Conservation (phyloP, 495 filamentous ascomycete genomes). For the Pyronema omphalodes region DNA sequence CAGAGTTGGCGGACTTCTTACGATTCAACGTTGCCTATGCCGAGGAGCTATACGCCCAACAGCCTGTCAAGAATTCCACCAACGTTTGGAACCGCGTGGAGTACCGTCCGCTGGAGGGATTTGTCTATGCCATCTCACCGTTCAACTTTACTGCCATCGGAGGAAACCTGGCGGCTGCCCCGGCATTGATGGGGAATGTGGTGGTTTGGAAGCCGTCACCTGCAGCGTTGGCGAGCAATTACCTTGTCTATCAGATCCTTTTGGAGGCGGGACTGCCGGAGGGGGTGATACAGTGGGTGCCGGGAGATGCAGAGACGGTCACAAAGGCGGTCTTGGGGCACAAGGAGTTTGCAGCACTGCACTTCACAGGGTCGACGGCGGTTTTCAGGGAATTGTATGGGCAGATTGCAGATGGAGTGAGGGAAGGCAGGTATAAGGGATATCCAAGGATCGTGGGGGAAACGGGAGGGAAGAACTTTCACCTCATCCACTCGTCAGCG, state of each 20-base stretch:
- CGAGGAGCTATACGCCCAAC: constrained; percentile 69
- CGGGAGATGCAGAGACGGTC: constrained; percentile 56
- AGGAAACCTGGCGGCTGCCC: constrained; percentile 54
- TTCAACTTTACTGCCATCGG: constrained; percentile 86
- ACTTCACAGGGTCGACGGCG: constrained; percentile 65
- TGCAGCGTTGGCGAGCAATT: constrained; percentile 53
- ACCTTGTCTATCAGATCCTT: constrained; percentile 63
- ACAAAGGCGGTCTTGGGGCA: constrained; percentile 50
- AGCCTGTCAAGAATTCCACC: constrained; percentile 55
- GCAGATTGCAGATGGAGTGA: constrained; percentile 48
- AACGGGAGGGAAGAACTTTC: constrained; percentile 87
- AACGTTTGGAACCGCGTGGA: constrained; percentile 72
- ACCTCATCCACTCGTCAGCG: constrained; percentile 56
- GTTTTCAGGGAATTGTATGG: constrained; percentile 64
- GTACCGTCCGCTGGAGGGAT: constrained; percentile 69
- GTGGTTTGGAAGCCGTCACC: constrained; percentile 82
- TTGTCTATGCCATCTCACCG: constrained; percentile 69
- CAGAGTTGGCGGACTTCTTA: constrained; percentile 81
- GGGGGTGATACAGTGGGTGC: constrained; percentile 68
- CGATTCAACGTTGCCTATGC: constrained; percentile 79
- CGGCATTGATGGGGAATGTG: constrained; percentile 68
- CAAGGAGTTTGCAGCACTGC: constrained; percentile 53
- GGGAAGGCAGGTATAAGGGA: constrained; percentile 46
- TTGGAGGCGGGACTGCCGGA: constrained; percentile 67
- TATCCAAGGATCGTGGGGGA: constrained; percentile 74